These are phyloP conservation scores for Arthrobotrys entomopaga DNA, from an alignment of 2,329 filamentous ascomycete genomes.

Conservation along the genomic window DNA sequence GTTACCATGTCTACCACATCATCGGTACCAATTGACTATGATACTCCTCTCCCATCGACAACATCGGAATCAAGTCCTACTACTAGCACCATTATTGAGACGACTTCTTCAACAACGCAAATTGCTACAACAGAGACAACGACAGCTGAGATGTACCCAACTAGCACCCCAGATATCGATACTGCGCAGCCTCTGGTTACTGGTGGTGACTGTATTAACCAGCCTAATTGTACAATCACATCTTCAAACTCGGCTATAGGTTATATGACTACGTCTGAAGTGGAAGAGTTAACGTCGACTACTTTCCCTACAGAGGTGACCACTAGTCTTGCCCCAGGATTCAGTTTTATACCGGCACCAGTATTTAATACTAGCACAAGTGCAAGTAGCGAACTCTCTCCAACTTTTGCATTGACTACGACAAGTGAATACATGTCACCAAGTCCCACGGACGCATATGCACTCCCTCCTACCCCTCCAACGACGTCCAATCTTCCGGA, in stretches of 20 bases:
- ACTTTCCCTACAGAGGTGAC: background rate
- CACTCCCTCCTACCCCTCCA: too few species aligned
- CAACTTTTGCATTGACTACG: background rate
- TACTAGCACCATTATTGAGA: too few species aligned
- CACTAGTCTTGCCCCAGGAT: conserved; percentile 23
- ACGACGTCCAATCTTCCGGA: too few species aligned
- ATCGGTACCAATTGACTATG: too few species aligned
- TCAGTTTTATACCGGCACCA: conserved; percentile 34
- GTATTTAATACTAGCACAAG: conserved; percentile 2
- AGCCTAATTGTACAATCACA: conserved; percentile 22
- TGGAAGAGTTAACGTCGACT: background rate
- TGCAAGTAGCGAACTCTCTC: background rate
- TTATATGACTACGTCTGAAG: too few species aligned
- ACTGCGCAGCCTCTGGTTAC: background rate
- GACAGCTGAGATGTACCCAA: too few species aligned
- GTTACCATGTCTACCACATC: background rate
- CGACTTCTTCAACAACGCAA: too few species aligned
- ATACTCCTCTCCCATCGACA: background rate
- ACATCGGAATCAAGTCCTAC: too few species aligned
- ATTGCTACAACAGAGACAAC: too few species aligned
- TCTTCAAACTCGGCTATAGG: background rate
- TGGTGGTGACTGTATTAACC: conserved; percentile 24
- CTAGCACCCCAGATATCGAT: too few species aligned
- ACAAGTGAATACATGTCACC: background rate
- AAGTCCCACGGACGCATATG: background rate